Base-by-base conservation (phyloP, 768 basidiomycete genomes). In the Amanita thiersii region DNA sequence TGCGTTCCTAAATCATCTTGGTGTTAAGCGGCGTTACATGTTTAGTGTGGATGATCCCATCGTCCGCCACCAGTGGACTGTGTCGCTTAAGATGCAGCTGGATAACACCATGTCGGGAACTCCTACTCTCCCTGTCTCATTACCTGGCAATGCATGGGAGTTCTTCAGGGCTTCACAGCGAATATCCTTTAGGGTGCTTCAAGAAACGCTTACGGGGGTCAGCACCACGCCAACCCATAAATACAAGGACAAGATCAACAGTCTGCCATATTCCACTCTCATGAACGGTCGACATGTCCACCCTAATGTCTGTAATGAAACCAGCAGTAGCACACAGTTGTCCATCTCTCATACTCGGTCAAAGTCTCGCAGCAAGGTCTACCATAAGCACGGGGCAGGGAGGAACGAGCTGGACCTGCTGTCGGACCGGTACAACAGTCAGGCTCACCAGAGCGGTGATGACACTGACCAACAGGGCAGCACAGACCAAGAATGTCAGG, bases 1-100 rank as follows among this genome's bases (percentile, higher is more conserved):
- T 24, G 81, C 90, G 2, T 97, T 98, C 64, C 48, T 69, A 28
- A 79, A 80, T 50, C 77, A 82, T 48, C 55, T 67, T 23, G 78
- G 79, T 21, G 45, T 65, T 40, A 86, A 84, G 60, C 75, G 91
- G 50, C 79, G 82, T 53, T 98, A 98, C 64, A 91, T 96, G 81
- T 97, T 96, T 69, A 91, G 87, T 48, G 79, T 96, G 31, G 78
- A 84, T 38, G 88, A 91, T 52, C 73, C 82, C 1, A 68, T 85
- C 28, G 72, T 86, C 12, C 77, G 81, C 14, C 74, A 83, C 46
- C 76, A 81, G 46, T 90, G 86, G 86, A 71, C 70, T 0, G 70
- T 75, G 3, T 79, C 75, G 19, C 60, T 90, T 47, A 75, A 75
- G 53, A 75, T 75, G 43, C 75, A 85, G 50, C 79, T 84, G 38